Base-by-base conservation (phyloP, 2,329 filamentous ascomycete species). In the Cordyceps tenuipes region DNA sequence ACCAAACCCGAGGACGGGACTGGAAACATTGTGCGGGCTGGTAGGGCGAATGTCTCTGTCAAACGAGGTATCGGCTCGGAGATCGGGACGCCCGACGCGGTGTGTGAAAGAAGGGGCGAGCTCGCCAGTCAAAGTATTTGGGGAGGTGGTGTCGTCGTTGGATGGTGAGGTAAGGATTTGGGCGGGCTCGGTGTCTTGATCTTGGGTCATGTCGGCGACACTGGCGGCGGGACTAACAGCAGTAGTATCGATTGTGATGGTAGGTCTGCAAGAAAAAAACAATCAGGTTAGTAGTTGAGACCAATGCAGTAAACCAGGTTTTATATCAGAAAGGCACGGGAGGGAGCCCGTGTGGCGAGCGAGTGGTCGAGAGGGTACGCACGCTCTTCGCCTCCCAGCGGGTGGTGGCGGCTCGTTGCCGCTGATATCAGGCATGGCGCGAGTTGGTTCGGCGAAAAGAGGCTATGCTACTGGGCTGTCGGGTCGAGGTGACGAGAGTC, bases 1-100 rank as follows among this genome's bases (percentile, higher is more conserved):
- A 72, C 74, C 19, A 77, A 72, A 13, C 82, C 64, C 60, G 34
- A 62, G 60, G 9, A 83, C 75, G 1, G 81, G 81, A 63, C 76
- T 84, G 31, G 85, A 88, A 54, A 90, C 79, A 74, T 90, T 90
- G 71, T 89, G 86, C 9, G 87, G 86, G 64, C 87, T 90, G 13
- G 83, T 86, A 1, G 87, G 87, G 61, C 85, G 78, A 69, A 82
- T 87, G 62, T 87, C 84, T 64, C 76, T 81, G 21, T 89, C 87
- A 65, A 88, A 86, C 1, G 85, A 85, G 43, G 78, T 77, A n/a
- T 81, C 77, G 15, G 77, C 74, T 63, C 79, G 77, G 46, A 82
- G 68, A 61, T 87, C 81, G 46, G 68, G 67, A 59, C 64, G 63
- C 12, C 64, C 60, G 56, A 66, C 61, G 61, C 68, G 65, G 8